Base-by-base conservation (phyloP, 805 yeast genomes). In the Cyberlindnera samutprakarnensis region DNA sequence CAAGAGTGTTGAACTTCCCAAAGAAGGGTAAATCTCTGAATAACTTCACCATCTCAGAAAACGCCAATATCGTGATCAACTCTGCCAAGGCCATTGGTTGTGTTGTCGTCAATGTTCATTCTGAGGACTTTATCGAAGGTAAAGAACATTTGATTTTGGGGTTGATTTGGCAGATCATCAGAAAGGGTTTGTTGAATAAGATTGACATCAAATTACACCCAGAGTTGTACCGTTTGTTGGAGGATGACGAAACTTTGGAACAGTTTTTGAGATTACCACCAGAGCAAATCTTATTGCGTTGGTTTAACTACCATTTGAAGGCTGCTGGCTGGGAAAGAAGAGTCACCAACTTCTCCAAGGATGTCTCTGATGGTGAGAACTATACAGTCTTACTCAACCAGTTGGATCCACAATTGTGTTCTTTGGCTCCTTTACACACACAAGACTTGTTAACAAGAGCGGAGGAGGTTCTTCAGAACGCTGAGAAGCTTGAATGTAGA, bases 1-100 rank as follows among this genome's bases (percentile, higher is more conserved):
- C 96, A 8, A 83, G 98, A 70, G 98, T 92, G 13, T 72, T 92
- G 54, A 92, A 92, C 59, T 66, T 78, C 56, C 94, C 97, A 17
- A 82, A 80, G 56, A 70, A 71, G 46, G 82, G 81, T 38, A 88
- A 85, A 61, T 61, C 72, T 13, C 71, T 92, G 56, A 92, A 92
- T 67, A 85, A 86, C 54, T 92, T 92, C 69, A 92, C 88, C 43
- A 90, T 94, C 78, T 74, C 83, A 44, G 98, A 92, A 64, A 92
- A 92, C 61, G 96, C 97, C 33, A 92, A 92, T 62, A 88, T 92
- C 44, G 97, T 92, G 23, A 85, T 92, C 61, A 92, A 92, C 60
- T 92, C 98, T 3, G 98, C 98, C 19, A 92, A 92, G 64, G 98
- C 97, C 32, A 92, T 92, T 61, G 98, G 98, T 14, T 90, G 96